A percentile compares a stretch with the other conserved stretches of the same genome.
phyloP scores from a whole-genome alignment of 2,329 filamentous ascomycete species.

The Colletotrichum zoysiae region DNA sequence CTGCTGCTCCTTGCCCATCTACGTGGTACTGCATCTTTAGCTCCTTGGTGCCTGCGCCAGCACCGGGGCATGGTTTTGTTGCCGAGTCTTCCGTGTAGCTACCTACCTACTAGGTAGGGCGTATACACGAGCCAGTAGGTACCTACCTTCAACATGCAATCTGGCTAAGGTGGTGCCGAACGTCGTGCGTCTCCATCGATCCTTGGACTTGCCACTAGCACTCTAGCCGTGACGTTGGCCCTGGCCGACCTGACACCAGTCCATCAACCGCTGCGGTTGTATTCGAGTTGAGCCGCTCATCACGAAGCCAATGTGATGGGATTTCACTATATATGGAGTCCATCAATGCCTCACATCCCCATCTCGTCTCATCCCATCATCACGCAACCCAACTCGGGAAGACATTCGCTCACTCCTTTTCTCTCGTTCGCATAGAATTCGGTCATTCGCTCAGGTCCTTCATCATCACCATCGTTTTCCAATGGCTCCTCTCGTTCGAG shows the following conservation, averaged over 20 bases:
- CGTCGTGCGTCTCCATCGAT: slow-evolving; percentile 18
- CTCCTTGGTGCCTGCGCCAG: slow-evolving; percentile 3
- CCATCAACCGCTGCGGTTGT: slow-evolving; percentile 23
- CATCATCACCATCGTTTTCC: slow-evolving; percentile 41
- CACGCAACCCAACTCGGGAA: slow-evolving; percentile 33
- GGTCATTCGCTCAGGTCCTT: slow-evolving; percentile 35
- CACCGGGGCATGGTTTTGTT: slow-evolving; percentile 1
- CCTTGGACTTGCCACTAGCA: slow-evolving; percentile 29
- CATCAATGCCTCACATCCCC: slow-evolving; percentile 21
- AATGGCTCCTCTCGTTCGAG: slow-evolving; percentile 51
- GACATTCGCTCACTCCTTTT: slow-evolving; percentile 39
- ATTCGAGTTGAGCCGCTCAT: slow-evolving; percentile 1
- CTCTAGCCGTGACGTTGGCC: slow-evolving; percentile 16
- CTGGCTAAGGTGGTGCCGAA: neutral
- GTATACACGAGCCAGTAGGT: neutral
- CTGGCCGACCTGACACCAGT: slow-evolving; percentile 30
- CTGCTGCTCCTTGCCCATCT: slow-evolving; percentile 5
- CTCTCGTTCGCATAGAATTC: slow-evolving; percentile 44
- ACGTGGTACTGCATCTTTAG: slow-evolving; percentile 1
- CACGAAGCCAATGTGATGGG: slow-evolving; percentile 21
- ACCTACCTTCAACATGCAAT: slow-evolving; percentile 4
- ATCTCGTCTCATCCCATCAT: slow-evolving; percentile 14
- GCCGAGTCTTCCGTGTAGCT: slow-evolving; percentile 18
- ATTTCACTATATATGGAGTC: slow-evolving; percentile 35
- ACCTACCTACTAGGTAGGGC: neutral